Evolutionary conservation across 73 alveolate genomes (phyloP), one percentile per base, ranked within the genome.

Genomic region (Paraurostyla sp.): DNA sequence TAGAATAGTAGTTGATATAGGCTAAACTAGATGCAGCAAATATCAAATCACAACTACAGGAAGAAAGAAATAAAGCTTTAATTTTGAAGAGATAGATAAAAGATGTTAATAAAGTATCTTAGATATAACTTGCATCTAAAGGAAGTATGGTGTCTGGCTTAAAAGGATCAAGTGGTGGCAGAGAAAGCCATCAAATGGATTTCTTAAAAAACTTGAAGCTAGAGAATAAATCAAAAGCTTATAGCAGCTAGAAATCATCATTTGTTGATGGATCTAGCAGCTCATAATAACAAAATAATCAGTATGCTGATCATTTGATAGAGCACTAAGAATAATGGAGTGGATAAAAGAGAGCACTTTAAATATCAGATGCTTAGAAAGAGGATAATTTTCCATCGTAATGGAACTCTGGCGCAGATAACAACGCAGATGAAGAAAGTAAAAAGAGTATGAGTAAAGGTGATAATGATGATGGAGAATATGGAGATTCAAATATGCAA

Each of bases 21-120:
- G 80, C 91, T 2, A 81, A 81, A 46, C 40, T 81, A 81, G 91
- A 81, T 29, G 80, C 82, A 36, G 91, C 91, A 11, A 56, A n/a
- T 7, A 41, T 81, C 3, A 81, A 81, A 46, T 56, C 91, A 7
- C 68, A 81, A 54, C 71, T 56, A 0, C 49, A 81, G 43, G 69
- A 52, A 27, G 83, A 56, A 38, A 29, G 76, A 35, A 81, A 81
- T 58, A 81, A 81, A 41, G 91, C 82, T 25, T 51, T 81, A 3
- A 81, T 56, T 13, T 27, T 81, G 81, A 81, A 81, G 58, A 81
- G 76, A 33, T 71, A 81, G 40, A 57, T 57, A 0, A 81, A 81
- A 33, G 91, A 52, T 54, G 23, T 16, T 3, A 7, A 46, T 9
- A 56, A 81, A 35, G 80, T 57, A 4, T 29, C 73, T 18, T 25